Conservation (phyloP, 495 filamentous ascomycete genomes). For the Penicillium waksmanii region DNA sequence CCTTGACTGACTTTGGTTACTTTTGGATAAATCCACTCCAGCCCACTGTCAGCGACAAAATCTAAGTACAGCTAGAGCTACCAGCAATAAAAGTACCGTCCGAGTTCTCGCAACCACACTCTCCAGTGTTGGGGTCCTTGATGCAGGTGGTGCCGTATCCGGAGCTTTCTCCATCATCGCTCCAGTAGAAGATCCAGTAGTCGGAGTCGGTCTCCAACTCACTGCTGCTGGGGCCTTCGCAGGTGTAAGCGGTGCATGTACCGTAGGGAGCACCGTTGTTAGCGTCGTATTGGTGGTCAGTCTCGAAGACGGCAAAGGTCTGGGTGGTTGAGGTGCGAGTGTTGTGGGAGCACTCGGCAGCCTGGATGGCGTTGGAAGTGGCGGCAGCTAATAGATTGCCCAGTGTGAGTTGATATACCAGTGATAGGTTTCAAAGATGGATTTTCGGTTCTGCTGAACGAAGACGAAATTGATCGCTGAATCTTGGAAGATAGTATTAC, state of each 20-base stretch:
- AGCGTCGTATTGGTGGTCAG: conserved; percentile 39
- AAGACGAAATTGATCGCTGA: too few species aligned
- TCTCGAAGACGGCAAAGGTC: conserved; percentile 42
- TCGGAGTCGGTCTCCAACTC: conserved; percentile 31
- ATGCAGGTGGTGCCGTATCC: conserved; percentile 39
- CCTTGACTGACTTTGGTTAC: background rate
- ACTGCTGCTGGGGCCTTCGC: conserved; percentile 26
- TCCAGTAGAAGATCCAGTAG: conserved; percentile 45
- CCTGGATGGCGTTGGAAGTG: conserved; percentile 41
- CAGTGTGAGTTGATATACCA: too few species aligned
- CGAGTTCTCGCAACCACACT: conserved; percentile 44
- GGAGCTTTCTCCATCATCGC: conserved; percentile 27
- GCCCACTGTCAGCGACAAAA: background rate
- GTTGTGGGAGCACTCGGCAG: conserved; percentile 45
- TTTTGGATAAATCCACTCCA: background rate
- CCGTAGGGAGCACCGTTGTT: conserved; percentile 40
- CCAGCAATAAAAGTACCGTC: conserved; percentile 40
- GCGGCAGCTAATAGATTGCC: conserved; percentile 25
- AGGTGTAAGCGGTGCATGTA: conserved; percentile 43
- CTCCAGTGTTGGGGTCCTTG: conserved; percentile 35
- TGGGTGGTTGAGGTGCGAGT: conserved; percentile 39
- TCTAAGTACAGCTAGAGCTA: conserved; percentile 29
- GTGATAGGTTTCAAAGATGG: too few species aligned
- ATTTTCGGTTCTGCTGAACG: too few species aligned
- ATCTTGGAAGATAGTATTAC: background rate